Base-by-base conservation (phyloP, 768 basidiomycete genomes). In the Podaxis sp. region DNA sequence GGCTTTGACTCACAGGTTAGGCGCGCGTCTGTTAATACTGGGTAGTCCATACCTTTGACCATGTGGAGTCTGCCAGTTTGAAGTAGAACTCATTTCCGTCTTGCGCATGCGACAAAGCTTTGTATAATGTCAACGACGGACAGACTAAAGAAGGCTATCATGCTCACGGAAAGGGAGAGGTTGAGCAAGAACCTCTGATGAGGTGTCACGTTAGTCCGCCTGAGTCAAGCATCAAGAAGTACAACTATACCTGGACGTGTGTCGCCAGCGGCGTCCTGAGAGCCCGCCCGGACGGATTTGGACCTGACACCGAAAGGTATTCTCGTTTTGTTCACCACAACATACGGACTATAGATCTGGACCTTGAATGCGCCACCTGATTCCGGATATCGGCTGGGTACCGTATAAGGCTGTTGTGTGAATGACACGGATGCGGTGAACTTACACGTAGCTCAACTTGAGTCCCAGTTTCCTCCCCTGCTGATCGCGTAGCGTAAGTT, bases 331-430 rank as follows among this genome's bases (percentile, higher is more conserved):
- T 99, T 99, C 72, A 96, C 73, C 46, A 98, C 76, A 56, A 98
- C 77, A 70, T 90, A 98, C 2, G 96, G 95, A 65, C 86, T 86
- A 71, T 93, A 98, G 50, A 99, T 86, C 73, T 98, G 96, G 0
- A 97, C 93, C 74, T 91, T 94, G 82, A 97, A 96, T 1, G 96
- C 94, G 24, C 96, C 95, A 1, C 96, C 97, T 5, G 96, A 90
- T 56, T 97, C 86, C 6, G 93, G 86, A 74, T 91, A 91, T 57
- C 87, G 88, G 22, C 90, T 88, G 55, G 5, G 56, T n/a, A 43
- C 11, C 41, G 19, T 43, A 19, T 37, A 33, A 55, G 58, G 57
- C 25, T 24, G 38, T 15, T 9, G n/a, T 9, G 12, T 13, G 8
- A 24, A 50, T 27, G 22, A 25, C 11, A 51, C 6, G 33, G n/a